A percentile compares a stretch with the other conserved stretches of the same genome.
Evolutionary conservation across 805 yeast genomes (phyloP).

Genomic region (Brettanomyces anomalus): DNA sequence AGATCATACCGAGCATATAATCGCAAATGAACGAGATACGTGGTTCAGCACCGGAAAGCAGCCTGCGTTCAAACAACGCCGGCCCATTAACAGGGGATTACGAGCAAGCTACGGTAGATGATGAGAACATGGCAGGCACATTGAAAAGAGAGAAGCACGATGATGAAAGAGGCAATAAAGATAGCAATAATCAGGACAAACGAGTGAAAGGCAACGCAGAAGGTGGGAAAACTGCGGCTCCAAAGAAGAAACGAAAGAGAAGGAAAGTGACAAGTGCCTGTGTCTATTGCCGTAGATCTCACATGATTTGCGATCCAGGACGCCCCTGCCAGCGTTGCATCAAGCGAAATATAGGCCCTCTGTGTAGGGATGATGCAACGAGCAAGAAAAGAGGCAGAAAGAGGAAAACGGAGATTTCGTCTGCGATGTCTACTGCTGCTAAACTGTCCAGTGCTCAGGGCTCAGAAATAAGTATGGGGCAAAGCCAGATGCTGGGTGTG

Average conservation of each 20-base stretch:
- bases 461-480: neutral
- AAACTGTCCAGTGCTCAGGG: neutral
- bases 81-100: too few relatives aligned
- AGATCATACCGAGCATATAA: too few relatives aligned
- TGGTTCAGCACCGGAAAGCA: too few relatives aligned
- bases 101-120: too few relatives aligned
- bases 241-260: constrained; percentile 13
- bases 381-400: constrained; percentile 15
- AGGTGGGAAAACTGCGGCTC: neutral
- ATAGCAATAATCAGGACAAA: too few relatives aligned
- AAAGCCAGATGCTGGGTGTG: neutral
- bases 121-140: too few relatives aligned
- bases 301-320: constrained; percentile 82
- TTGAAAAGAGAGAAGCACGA: too few relatives aligned
- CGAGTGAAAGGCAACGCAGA: too few relatives aligned
- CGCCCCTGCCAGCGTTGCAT: constrained; percentile 77
- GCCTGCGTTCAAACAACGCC: too few relatives aligned
- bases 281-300: constrained; percentile 86
- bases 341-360: constrained; percentile 78
- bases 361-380: constrained; percentile 70
- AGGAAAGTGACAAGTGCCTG: constrained; percentile 65
- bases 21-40: too few relatives aligned
- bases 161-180: too few relatives aligned
- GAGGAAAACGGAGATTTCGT: neutral
- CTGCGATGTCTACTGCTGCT: neutral